phyloP scores from a whole-genome alignment of 371 early-diverging fungal genomes.

The Mortierella sp. region DNA sequence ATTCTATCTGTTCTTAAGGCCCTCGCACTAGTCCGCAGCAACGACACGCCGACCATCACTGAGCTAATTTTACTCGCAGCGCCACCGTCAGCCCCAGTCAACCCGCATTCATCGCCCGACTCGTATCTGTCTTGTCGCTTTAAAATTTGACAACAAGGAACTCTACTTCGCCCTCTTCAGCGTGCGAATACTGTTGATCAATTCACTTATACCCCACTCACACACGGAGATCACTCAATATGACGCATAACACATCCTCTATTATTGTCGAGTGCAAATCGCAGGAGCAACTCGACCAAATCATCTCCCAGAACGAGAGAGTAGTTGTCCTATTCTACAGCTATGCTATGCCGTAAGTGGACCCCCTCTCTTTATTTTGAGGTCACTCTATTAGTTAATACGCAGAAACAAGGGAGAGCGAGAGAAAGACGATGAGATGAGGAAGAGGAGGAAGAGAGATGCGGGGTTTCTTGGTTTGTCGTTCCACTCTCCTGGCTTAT shows the following conservation, averaged over 20 bases:
- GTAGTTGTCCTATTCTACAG: conserved; percentile 44
- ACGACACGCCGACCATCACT: no score
- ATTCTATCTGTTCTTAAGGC: no score
- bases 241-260: conserved; percentile 10
- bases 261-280: conserved; percentile 39
- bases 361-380: not conserved
- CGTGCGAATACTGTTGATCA: no score
- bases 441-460: not conserved
- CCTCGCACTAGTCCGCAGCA: no score
- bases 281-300: conserved; percentile 25
- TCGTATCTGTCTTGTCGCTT: no score
- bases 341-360: conserved; percentile 52
- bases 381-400: conserved; percentile 21
- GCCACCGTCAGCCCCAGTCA: no score
- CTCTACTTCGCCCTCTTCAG: no score
- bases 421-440: no score
- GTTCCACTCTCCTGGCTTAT: not conserved
- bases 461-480: not conserved
- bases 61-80: no score
- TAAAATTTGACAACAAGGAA: no score
- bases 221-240: conserved; percentile 1
- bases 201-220: not conserved
- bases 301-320: conserved; percentile 12
- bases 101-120: no score
- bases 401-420: not conserved